Evolutionary conservation across 75 land plant species (phyloP).

Genomic region (Picea glauca): DNA sequence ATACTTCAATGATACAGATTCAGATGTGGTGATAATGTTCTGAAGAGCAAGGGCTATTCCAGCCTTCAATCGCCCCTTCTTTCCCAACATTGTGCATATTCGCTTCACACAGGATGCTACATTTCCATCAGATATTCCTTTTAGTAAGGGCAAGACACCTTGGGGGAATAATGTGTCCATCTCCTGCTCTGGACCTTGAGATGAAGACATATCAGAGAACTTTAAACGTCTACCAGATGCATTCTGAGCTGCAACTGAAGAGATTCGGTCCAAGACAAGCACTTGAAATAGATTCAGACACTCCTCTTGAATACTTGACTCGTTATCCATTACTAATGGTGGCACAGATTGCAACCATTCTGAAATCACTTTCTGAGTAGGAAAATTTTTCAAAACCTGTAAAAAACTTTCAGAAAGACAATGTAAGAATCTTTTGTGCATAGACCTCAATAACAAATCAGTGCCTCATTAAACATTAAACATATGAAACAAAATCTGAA

Average conservation of each 20-base stretch:
- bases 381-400: slow-evolving; percentile 60
- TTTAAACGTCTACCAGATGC: slow-evolving; percentile 12
- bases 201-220: neutral
- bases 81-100: slow-evolving; percentile 68
- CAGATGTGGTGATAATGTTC: slow-evolving; percentile 64
- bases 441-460: too few species aligned
- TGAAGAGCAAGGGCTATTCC: slow-evolving; percentile 61
- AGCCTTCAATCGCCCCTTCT: slow-evolving; percentile 56
- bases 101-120: slow-evolving; percentile 66
- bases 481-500: too few species aligned
- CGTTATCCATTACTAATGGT: slow-evolving; percentile 74
- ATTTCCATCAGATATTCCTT: slow-evolving; percentile 59
- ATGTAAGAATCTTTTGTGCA: too few species aligned
- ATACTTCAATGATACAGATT: slow-evolving; percentile 37
- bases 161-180: slow-evolving; percentile 34
- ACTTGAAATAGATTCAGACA: slow-evolving; percentile 69
- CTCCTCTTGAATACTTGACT: slow-evolving; percentile 83
- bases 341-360: slow-evolving; percentile 82
- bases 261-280: slow-evolving; percentile 61
- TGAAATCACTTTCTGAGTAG: slow-evolving; percentile 32
- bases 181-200: slow-evolving; percentile 19
- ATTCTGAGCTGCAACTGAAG: slow-evolving; percentile 27
- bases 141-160: slow-evolving; percentile 45
- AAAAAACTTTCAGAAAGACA: neutral
- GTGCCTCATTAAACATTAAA: too few species aligned